These are phyloP conservation scores for Pichia cephalocereana DNA, from an alignment of 805 yeast species.

Conservation along the genomic window DNA sequence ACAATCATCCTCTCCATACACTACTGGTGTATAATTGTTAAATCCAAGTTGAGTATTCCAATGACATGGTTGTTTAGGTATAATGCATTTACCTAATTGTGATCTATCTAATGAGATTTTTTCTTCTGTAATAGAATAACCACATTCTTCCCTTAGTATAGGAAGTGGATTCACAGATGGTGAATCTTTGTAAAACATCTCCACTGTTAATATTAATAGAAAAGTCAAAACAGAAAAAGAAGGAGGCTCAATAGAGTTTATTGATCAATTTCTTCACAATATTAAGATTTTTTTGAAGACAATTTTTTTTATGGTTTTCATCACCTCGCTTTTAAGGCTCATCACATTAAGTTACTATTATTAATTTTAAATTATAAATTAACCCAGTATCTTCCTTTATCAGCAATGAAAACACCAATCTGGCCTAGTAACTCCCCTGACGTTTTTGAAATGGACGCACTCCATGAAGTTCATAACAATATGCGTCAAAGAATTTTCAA, in stretches of 20 bases:
- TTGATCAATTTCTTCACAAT: too few relatives aligned
- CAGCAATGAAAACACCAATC: slow-evolving; percentile 1
- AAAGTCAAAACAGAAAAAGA: too few relatives aligned
- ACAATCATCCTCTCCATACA: slow-evolving; percentile 2
- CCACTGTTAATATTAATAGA: too few relatives aligned
- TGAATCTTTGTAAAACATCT: background rate
- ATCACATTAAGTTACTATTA: too few relatives aligned
- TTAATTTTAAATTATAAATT: too few relatives aligned
- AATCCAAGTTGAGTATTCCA: slow-evolving; percentile 7
- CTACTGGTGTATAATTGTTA: slow-evolving; percentile 4
- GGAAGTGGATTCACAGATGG: background rate
- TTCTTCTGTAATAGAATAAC: background rate
- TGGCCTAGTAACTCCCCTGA: slow-evolving; percentile 9
- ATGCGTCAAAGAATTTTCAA: slow-evolving; percentile 2
- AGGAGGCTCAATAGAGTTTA: too few relatives aligned
- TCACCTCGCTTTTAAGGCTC: too few relatives aligned
- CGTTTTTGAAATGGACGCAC: slow-evolving; percentile 8
- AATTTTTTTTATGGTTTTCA: too few relatives aligned
- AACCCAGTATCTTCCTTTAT: background rate
- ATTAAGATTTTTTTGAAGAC: too few relatives aligned
- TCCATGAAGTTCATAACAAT: slow-evolving; percentile 7
- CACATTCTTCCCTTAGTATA: background rate
- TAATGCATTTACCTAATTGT: background rate
- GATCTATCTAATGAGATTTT: slow-evolving; percentile 1
- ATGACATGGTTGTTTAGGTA: slow-evolving; percentile 2